Evolutionary conservation across 192 early-diverging fungal species (phyloP).

Genomic region (Martensiomyces pterosporus): DNA sequence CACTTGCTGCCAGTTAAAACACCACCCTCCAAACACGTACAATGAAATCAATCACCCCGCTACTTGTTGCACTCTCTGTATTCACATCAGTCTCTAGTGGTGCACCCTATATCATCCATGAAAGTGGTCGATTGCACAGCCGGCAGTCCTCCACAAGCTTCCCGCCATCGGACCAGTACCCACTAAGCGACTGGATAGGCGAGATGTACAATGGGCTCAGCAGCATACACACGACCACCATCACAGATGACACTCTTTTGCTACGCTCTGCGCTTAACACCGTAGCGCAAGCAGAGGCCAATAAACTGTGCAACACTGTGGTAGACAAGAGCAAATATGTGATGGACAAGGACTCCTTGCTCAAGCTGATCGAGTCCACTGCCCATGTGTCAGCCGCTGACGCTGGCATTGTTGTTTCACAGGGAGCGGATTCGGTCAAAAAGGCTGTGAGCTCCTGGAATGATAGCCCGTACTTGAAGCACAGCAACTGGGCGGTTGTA

Average conservation of each 20-base stretch:
- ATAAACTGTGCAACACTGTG: constrained; percentile 4
- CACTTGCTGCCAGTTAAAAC: no score
- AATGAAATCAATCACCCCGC: no score
- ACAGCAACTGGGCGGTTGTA: constrained; percentile 2
- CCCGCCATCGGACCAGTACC: constrained; percentile 1
- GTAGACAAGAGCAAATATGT: no score
- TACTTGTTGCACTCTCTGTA: no score
- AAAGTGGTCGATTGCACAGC: no score
- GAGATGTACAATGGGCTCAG: constrained; percentile 11
- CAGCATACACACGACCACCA: constrained; percentile 2
- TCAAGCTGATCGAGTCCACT: no score
- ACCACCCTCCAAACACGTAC: no score
- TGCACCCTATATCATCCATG: no score
- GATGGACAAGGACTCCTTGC: no score
- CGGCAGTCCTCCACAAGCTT: background rate
- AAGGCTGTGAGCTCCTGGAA: constrained; percentile 1
- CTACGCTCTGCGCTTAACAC: constrained; percentile 8
- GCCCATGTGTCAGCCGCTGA: no score
- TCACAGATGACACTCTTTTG: constrained; percentile 4
- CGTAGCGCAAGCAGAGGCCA: constrained; percentile 7
- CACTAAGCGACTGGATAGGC: constrained; percentile 10
- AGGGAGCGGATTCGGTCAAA: background rate
- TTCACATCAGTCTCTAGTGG: no score
- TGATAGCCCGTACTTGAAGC: background rate
- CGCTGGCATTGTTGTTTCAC: background rate